These are phyloP conservation scores for Yamadazyma sp. DNA, from an alignment of 805 yeast genomes.

Conservation along the genomic window DNA sequence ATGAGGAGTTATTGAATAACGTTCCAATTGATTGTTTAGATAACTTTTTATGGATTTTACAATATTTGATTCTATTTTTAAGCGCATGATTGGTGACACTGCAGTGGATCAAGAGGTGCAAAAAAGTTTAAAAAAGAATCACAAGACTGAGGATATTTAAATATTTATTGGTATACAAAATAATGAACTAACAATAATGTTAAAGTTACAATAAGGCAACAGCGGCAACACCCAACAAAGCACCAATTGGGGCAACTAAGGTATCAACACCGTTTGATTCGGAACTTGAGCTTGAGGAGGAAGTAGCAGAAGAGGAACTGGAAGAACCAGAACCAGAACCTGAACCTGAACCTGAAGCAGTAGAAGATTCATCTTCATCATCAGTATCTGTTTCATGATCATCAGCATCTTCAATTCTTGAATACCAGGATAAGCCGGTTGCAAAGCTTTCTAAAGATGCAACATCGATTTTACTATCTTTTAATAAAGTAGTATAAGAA, in stretches of 20 bases:
- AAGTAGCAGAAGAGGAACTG: slow-evolving; percentile 8
- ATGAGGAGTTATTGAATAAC: slow-evolving; percentile 9
- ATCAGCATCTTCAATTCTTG: slow-evolving; percentile 12
- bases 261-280: slow-evolving; percentile 2
- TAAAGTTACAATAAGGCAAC: slow-evolving; percentile 24
- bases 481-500: slow-evolving; percentile 34
- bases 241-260: slow-evolving; percentile 26
- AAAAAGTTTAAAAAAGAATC: not conserved
- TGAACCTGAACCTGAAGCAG: slow-evolving; percentile 7
- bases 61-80: slow-evolving; percentile 32
- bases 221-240: slow-evolving; percentile 31
- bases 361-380: slow-evolving; percentile 3
- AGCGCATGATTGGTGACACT: slow-evolving; percentile 20
- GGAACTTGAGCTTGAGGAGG: slow-evolving; percentile 4
- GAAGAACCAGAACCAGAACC: slow-evolving; percentile 3
- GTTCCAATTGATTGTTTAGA: slow-evolving; percentile 39
- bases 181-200: not conserved
- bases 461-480: slow-evolving; percentile 19
- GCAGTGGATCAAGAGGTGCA: not conserved
- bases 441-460: slow-evolving; percentile 25
- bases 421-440: slow-evolving; percentile 38
- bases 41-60: slow-evolving; percentile 39
- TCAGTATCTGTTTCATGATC: slow-evolving; percentile 3
- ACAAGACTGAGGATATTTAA: not conserved
- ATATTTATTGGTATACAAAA: not conserved